phyloP scores from a whole-genome alignment of 2,329 filamentous ascomycete species.

The Aureobasidium sp. region DNA sequence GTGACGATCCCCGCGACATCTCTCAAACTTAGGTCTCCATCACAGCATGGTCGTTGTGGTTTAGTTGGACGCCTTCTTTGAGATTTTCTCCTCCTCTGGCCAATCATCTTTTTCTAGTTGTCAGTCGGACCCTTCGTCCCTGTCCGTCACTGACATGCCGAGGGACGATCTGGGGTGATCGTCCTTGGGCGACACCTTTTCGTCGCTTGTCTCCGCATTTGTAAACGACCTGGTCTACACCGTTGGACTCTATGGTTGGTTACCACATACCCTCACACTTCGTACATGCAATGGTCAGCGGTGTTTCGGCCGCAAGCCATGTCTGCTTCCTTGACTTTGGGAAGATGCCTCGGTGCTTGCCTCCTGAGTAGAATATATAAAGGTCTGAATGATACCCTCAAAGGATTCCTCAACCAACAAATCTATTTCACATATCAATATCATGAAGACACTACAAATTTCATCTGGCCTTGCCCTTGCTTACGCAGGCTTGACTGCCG shows the following conservation, averaged over 20 bases:
- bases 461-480: conserved; percentile 18
- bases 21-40: background rate
- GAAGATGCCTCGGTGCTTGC: conserved; percentile 13
- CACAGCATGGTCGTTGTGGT: background rate
- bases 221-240: background rate
- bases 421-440: background rate
- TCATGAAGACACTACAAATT: conserved; percentile 19
- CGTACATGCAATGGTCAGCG: background rate
- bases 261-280: background rate
- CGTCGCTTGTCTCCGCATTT: background rate
- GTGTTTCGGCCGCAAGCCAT: background rate
- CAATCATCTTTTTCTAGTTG: conserved; percentile 4
- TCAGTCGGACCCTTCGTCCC: background rate
- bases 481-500: conserved; percentile 16
- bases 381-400: background rate
- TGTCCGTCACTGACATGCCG: background rate
- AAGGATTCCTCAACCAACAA: background rate
- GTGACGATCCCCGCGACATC: background rate
- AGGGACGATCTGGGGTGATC: conserved; percentile 13
- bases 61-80: background rate
- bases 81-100: background rate
- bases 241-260: background rate
- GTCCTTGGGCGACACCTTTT: background rate
- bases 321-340: background rate
- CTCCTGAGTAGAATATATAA: background rate